phyloP scores from a whole-genome alignment of 164 flowering plant genomes.

The Litsea cubeba region DNA sequence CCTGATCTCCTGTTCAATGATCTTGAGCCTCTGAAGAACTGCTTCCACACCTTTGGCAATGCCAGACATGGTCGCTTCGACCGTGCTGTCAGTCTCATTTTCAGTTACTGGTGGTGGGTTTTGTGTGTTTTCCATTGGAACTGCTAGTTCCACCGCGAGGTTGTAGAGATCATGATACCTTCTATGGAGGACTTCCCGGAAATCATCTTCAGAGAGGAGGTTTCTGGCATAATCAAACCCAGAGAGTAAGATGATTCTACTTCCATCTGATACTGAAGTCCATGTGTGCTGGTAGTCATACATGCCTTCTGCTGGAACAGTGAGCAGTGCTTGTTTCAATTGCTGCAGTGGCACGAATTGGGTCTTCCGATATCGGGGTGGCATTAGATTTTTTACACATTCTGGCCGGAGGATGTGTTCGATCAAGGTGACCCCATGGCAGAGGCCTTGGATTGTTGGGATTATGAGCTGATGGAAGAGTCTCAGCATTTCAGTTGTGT shows the following conservation, averaged over 20 bases:
- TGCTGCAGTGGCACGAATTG: conserved; percentile 49
- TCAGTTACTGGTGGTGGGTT: conserved; percentile 18
- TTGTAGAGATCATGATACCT: conserved; percentile 75
- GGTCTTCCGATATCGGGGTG: conserved; percentile 67
- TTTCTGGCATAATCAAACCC: conserved; percentile 84
- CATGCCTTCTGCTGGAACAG: conserved; percentile 86
- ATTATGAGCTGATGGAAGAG: conserved; percentile 69
- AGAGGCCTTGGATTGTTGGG: conserved; percentile 74
- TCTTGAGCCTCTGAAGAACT: conserved; percentile 73
- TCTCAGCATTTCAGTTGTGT: conserved; percentile 64
- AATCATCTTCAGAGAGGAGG: conserved; percentile 86
- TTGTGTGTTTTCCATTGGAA: conserved; percentile 44
- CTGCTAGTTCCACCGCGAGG: conserved; percentile 75
- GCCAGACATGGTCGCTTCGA: conserved; percentile 71
- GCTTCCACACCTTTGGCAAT: conserved; percentile 91
- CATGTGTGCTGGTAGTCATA: conserved; percentile 96
- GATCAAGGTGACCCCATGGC: conserved; percentile 58
- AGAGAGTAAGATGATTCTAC: conserved; percentile 40
- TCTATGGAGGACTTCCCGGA: conserved; percentile 73
- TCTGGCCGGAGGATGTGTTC: conserved; percentile 72
- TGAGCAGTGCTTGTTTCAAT: conserved; percentile 68
- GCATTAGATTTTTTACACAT: conserved; percentile 60
- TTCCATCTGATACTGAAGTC: conserved; percentile 63
- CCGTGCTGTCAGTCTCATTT: conserved; percentile 31
- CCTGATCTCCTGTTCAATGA: conserved; percentile 81